Evolutionary conservation across 257 asterid genomes (phyloP).

Genomic region (Marsdenia floribunda): DNA sequence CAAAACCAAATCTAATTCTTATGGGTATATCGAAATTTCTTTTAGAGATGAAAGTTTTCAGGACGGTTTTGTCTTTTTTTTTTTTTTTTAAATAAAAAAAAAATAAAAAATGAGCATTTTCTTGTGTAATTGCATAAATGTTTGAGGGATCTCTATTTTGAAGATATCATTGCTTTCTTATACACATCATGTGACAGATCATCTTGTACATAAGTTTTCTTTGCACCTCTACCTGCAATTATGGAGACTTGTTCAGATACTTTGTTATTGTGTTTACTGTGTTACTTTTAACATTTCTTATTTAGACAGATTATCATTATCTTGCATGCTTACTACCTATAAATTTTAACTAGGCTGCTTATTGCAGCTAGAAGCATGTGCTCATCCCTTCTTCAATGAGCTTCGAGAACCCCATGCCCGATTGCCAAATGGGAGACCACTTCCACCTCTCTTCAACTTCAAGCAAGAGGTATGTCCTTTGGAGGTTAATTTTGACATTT

Average conservation of each 20-base stretch:
- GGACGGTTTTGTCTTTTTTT: background rate
- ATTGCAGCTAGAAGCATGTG: slow-evolving; percentile 79
- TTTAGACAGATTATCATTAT: background rate
- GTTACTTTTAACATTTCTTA: background rate
- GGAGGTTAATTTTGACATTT: background rate
- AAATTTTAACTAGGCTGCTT: slow-evolving; percentile 17
- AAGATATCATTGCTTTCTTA: background rate
- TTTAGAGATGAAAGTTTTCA: too few relatives aligned
- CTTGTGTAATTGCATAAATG: background rate
- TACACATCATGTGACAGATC: background rate
- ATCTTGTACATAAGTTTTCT: background rate
- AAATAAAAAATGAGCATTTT: background rate
- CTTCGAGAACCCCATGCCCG: slow-evolving; percentile 87
- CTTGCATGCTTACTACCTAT: background rate
- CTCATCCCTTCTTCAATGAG: slow-evolving; percentile 94
- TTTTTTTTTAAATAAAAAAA: background rate
- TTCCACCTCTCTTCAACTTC: slow-evolving; percentile 85
- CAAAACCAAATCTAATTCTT: background rate
- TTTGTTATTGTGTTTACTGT: background rate
- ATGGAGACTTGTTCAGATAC: background rate
- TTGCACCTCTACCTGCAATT: background rate
- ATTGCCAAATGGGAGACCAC: slow-evolving; percentile 79
- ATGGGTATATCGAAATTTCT: background rate
- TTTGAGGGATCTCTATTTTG: background rate
- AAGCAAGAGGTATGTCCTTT: slow-evolving; percentile 67